Base-by-base conservation (phyloP, 139 green algal genomes). In the Picochlorum sp. region DNA sequence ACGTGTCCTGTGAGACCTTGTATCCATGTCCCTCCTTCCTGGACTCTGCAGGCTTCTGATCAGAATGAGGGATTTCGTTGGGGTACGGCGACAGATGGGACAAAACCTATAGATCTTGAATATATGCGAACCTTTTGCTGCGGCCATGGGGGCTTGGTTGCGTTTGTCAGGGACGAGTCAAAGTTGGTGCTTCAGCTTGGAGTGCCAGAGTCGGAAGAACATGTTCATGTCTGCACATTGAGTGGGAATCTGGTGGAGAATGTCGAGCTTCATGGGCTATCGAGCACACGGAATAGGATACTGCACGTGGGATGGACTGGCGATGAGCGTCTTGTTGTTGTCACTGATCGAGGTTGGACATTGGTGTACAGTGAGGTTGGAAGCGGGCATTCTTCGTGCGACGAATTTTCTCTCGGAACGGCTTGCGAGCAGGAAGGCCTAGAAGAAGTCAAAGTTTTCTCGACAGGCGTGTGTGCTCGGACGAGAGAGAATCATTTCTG, bases 71-170 rank as follows among this genome's bases (percentile, higher is more conserved):
- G 11, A 20, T 54, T 26, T 54, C 47, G 47, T 26, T 54, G 18
- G 47, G n/a, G 47, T 11, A 41, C 9, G 34, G 34, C 8, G 34
- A 41, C 34, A 41, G 7, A 41, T 41, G 34, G 7, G 34, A 4
- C 34, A 11, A 54, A 24, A 54, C 4, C 21, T 59, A 30, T 59
- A 59, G 30, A 8, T 30, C 10, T 34, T 6, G 47, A 55, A 20
- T 21, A 55, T 30, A 20, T 30, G 20, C 30, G 71, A 21, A 23
- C 73, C 16, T 73, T 69, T 28, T 75, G 49, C 13, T 77, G 79
- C 0, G 62, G 68, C 0, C 90, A 78, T 69, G 91, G 85, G 7
- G 90, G 90, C 6, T 90, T 89, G 10, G 80, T 97, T 14, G 91
- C 89, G 0, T 71, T 76, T 15, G 69, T 92, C 10, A 73, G 89